Percentiles rank a stretch among this genome's conserved stretches.
These are phyloP conservation scores for Globisporangium paroecandrum DNA, from an alignment of 352 stramenopile genomes.

Conservation along the genomic window DNA sequence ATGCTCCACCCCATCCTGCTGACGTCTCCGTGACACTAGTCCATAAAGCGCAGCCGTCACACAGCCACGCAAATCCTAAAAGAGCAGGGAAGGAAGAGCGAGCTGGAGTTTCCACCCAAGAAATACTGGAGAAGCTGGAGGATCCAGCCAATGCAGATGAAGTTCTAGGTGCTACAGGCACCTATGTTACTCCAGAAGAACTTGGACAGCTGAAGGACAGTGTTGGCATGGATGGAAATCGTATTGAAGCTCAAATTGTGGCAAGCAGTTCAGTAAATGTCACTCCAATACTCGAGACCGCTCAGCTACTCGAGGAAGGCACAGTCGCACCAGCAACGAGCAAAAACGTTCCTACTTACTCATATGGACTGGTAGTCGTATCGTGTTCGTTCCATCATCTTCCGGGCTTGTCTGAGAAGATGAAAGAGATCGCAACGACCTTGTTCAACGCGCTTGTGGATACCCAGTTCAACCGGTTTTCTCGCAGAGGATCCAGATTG, in stretches of 20 bases:
- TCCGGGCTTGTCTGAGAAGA: slow-evolving; percentile 45
- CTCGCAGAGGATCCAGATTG: slow-evolving; percentile 44
- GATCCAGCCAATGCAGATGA: not conserved
- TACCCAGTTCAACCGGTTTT: slow-evolving; percentile 47
- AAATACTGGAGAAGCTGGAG: not conserved
- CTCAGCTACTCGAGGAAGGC: not conserved
- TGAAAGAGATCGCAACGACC: slow-evolving; percentile 46
- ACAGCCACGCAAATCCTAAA: not conserved
- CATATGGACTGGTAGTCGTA: slow-evolving; percentile 52
- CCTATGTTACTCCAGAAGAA: no score
- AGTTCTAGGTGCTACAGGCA: not conserved
- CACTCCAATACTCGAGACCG: not conserved
- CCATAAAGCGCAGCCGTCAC: slow-evolving; percentile 2
- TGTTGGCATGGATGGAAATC: not conserved
- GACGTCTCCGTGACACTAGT: slow-evolving; percentile 1
- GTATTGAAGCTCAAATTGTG: not conserved
- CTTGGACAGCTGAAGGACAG: not conserved
- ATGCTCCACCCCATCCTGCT: slow-evolving; percentile 15
- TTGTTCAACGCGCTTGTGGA: slow-evolving; percentile 60
- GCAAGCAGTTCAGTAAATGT: not conserved
- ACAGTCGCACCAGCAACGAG: not conserved
- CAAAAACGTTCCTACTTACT: slow-evolving; percentile 3
- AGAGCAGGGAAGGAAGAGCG: not conserved
- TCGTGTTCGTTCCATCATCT: slow-evolving; percentile 57
- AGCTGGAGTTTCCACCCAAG: not conserved